A percentile compares a stretch with the other conserved stretches of the same genome.
These are phyloP conservation scores for Trichodelitschia bisporula DNA, from an alignment of 495 filamentous ascomycete species.

Conservation along the genomic window DNA sequence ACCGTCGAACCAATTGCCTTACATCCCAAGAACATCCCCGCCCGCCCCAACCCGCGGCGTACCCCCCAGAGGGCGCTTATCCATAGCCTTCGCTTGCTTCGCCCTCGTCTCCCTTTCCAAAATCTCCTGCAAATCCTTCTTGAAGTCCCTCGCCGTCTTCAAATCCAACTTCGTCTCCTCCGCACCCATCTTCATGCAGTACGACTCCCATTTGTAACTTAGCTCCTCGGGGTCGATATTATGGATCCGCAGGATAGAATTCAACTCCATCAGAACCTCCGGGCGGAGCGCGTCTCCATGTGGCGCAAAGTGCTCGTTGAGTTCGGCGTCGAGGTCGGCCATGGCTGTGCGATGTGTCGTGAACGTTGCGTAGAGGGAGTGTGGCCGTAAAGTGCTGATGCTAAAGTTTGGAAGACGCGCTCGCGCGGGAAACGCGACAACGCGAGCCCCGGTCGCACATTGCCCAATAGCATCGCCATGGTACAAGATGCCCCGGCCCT, in stretches of 20 bases:
- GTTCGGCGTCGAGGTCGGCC: slow-evolving; percentile 28
- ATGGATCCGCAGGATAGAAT: slow-evolving; percentile 65
- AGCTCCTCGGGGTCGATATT: slow-evolving; percentile 54
- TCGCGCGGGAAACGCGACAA: too few relatives aligned
- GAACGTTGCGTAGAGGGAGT: too few relatives aligned
- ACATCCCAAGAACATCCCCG: slow-evolving; percentile 70
- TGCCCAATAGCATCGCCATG: too few relatives aligned
- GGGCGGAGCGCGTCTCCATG: slow-evolving; percentile 21
- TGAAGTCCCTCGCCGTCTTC: slow-evolving; percentile 46
- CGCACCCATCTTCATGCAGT: slow-evolving; percentile 70
- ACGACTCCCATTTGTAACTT: slow-evolving; percentile 95
- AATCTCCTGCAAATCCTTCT: slow-evolving; percentile 62
- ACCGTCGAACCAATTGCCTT: slow-evolving; percentile 12
- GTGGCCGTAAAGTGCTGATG: too few relatives aligned
- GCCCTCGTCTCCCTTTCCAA: slow-evolving; percentile 46
- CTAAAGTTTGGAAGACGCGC: too few relatives aligned
- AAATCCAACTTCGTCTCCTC: slow-evolving; percentile 48
- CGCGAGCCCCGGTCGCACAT: too few relatives aligned
- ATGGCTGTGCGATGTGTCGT: too few relatives aligned
- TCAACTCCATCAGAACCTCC: slow-evolving; percentile 54
- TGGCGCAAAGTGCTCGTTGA: slow-evolving; percentile 43
- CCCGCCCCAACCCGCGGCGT: slow-evolving; percentile 1
- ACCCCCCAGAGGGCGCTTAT: neutral
- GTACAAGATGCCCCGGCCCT: too few relatives aligned
- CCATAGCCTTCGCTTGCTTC: too few relatives aligned